These are phyloP conservation scores for Colletotrichum gigasporum DNA, from an alignment of 2,329 filamentous ascomycete species.

Conservation along the genomic window DNA sequence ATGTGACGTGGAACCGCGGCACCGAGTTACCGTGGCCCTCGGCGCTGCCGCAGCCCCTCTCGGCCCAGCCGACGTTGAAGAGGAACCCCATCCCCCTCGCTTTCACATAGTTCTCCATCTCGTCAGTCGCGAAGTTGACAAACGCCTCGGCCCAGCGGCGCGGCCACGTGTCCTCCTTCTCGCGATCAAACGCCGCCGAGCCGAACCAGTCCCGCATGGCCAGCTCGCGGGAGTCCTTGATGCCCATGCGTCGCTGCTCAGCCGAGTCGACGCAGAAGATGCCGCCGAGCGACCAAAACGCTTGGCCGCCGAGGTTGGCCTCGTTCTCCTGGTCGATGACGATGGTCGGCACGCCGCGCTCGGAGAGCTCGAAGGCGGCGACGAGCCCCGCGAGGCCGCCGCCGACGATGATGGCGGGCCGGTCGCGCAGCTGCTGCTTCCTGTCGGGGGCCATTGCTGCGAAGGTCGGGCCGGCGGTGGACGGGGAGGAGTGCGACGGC, in stretches of 20 bases:
- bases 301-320: conserved; percentile 67
- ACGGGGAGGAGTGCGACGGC: conserved; percentile 13
- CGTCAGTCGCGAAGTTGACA: conserved; percentile 68
- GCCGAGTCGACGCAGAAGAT: conserved; percentile 68
- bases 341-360: conserved; percentile 58
- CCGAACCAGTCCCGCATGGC: conserved; percentile 69
- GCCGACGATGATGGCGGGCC: conserved; percentile 65
- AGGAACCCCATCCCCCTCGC: conserved; percentile 61
- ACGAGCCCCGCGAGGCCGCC: conserved; percentile 68
- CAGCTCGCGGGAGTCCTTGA: conserved; percentile 65
- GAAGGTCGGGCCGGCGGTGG: conserved; percentile 20
- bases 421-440: conserved; percentile 26
- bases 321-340: conserved; percentile 68
- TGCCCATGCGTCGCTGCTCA: conserved; percentile 65
- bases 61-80: conserved; percentile 67
- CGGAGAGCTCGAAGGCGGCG: conserved; percentile 64
- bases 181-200: conserved; percentile 67
- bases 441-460: conserved; percentile 18
- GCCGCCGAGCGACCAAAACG: conserved; percentile 72
- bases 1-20: conserved; percentile 69
- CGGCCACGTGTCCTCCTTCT: conserved; percentile 65
- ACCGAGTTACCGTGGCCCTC: conserved; percentile 71
- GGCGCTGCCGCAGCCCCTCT: conserved; percentile 64
- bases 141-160: conserved; percentile 71
- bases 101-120: conserved; percentile 67